Base-by-base conservation (phyloP, 305 asterid species). In the Galium porrigens region DNA sequence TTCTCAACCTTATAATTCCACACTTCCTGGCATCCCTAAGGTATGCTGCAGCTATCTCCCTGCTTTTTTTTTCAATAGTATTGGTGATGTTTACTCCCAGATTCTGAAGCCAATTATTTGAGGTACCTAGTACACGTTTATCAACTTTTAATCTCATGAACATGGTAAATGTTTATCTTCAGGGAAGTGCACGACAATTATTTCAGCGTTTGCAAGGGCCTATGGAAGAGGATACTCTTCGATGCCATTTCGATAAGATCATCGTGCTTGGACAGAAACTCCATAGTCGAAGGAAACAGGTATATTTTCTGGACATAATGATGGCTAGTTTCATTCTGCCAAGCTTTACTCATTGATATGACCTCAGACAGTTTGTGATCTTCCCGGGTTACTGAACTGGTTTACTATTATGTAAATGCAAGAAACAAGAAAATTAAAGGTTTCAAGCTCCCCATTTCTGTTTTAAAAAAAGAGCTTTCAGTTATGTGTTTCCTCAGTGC, bases 161-260 rank as follows among this genome's bases (percentile, higher is more conserved):
- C 22, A 22, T 22, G 22, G 58, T 11, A 25, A 56, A 42, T 15
- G 12, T 41, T 2, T 65, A 53, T 65, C 63, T 78, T 58, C 89
- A 91, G 98, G 98, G 98, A 74, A 85, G 88, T 70, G 98, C 98
- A 73, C 80, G 98, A 58, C 95, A 89, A 74, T 80, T 91, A 77
- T 85, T 91, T 80, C 95, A 91, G 76, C 86, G 82, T 41, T 74
- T 91, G 77, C 95, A 85, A 79, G 96, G 94, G 61, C 98, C 98
- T 70, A 73, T 84, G 86, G 96, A 91, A 78, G 98, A 89, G 85
- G 95, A 83, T 71, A 82, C 86, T 54, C 86, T 86, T 54, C 85
- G 85, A 78, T 86, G 89, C 70, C 95, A 91, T 74, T 89, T 91
- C 78, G 96, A 85, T 78, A 86, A 85, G 79, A 89, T 91, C 70